These are phyloP conservation scores for Cladochytrium replicatum DNA, from an alignment of 192 early-diverging fungal genomes.

Conservation along the genomic window DNA sequence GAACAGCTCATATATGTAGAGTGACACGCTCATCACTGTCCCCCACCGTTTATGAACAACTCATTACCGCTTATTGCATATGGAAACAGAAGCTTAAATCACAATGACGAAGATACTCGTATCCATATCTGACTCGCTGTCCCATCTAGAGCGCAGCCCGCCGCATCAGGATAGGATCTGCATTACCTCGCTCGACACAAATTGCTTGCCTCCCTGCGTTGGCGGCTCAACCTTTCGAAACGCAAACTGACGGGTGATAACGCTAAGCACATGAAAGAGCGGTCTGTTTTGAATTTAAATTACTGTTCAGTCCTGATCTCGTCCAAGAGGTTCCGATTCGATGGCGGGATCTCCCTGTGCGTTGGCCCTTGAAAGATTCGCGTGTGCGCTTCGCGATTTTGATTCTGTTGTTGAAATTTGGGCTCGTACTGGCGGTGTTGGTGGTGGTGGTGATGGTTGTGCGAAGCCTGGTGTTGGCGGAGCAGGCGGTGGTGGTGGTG, in stretches of 20 bases:
- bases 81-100: no score
- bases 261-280: not conserved
- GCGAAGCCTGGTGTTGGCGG: not conserved
- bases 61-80: no score
- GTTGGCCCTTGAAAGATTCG: no score
- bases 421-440: not conserved
- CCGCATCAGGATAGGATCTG: slow-evolving; percentile 40
- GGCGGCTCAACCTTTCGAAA: slow-evolving; percentile 19
- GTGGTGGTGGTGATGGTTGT: not conserved
- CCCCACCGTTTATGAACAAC: no score
- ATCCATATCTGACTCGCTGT: slow-evolving; percentile 37
- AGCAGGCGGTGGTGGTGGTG: slow-evolving; percentile 7
- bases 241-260: slow-evolving; percentile 14
- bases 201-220: slow-evolving; percentile 8
- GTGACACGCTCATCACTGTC: no score
- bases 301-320: slow-evolving; percentile 28
- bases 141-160: slow-evolving; percentile 42
- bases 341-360: no score
- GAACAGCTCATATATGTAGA: no score
- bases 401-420: not conserved
- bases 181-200: slow-evolving; percentile 18
- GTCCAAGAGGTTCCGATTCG: not conserved
- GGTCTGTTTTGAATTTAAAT: not conserved
- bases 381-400: not conserved
- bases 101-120: no score